Evolutionary conservation across 1,284 basidiomycete genomes (phyloP).

Genomic region (Cutaneotrichosporon cavernicola): DNA sequence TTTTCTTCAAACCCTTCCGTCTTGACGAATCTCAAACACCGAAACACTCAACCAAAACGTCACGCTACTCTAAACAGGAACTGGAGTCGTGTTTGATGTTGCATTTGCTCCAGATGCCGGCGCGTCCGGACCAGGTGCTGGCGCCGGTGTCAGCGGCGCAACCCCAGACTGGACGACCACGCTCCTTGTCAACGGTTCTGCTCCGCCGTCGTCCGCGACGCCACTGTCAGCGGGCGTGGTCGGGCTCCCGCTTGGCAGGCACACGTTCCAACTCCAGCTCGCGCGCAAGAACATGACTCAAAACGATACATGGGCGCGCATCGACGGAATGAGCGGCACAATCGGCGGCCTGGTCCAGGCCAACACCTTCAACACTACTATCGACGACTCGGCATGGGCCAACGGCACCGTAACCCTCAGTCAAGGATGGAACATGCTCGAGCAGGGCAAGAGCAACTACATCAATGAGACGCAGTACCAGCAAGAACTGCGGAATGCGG

Average conservation of each 20-base stretch:
- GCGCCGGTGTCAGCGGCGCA: not conserved
- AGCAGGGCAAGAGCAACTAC: slow-evolving; percentile 33
- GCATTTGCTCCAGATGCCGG: not conserved
- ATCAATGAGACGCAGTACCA: slow-evolving; percentile 36
- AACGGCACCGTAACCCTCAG: slow-evolving; percentile 31
- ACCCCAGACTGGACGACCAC: slow-evolving; percentile 15
- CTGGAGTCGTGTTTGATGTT: slow-evolving; percentile 7
- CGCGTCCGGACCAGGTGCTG: slow-evolving; percentile 5
- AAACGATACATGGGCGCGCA: slow-evolving; percentile 23
- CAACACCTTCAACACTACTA: slow-evolving; percentile 29
- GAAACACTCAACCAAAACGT: not conserved
- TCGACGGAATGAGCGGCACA: slow-evolving; percentile 28
- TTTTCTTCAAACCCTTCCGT: slow-evolving; percentile 1
- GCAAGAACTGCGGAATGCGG: slow-evolving; percentile 22
- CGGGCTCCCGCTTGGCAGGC: slow-evolving; percentile 27
- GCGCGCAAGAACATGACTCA: slow-evolving; percentile 9
- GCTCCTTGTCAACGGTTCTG: slow-evolving; percentile 25
- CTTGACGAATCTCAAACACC: not conserved
- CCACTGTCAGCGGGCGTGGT: slow-evolving; percentile 15
- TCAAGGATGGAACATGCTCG: slow-evolving; percentile 46
- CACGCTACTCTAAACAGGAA: slow-evolving; percentile 8
- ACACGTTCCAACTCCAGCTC: slow-evolving; percentile 26
- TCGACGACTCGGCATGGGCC: slow-evolving; percentile 45
- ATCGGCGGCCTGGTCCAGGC: slow-evolving; percentile 21
- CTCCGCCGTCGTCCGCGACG: slow-evolving; percentile 5